phyloP scores from a whole-genome alignment of 192 early-diverging fungal species.

The Umbelopsis sp. region DNA sequence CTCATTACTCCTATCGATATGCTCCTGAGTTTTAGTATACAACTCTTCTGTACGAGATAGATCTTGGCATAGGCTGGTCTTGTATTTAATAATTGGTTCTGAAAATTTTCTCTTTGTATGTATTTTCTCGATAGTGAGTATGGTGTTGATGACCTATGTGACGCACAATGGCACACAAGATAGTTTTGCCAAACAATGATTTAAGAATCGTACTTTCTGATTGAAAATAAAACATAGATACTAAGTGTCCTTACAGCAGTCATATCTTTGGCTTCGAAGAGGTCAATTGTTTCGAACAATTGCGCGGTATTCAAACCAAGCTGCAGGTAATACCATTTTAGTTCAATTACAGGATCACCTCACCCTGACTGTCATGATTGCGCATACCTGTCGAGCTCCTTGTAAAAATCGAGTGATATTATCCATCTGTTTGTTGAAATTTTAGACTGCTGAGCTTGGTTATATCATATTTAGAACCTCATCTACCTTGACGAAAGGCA shows the following conservation, averaged over 20 bases:
- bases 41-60: constrained; percentile 14
- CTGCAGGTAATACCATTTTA: constrained; percentile 27
- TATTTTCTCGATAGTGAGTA: constrained; percentile 70
- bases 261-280: constrained; percentile 85
- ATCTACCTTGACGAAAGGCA: constrained; percentile 74
- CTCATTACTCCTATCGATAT: constrained; percentile 18
- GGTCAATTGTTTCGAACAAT: constrained; percentile 79
- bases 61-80: constrained; percentile 25
- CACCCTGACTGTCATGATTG: background rate
- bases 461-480: background rate
- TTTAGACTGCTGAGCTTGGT: background rate
- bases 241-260: constrained; percentile 42
- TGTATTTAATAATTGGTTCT: constrained; percentile 28
- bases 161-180: background rate
- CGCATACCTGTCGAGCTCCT: constrained; percentile 61
- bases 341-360: background rate
- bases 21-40: constrained; percentile 4
- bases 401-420: constrained; percentile 78
- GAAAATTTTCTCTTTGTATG: constrained; percentile 41
- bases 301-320: constrained; percentile 75
- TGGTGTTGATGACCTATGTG: constrained; percentile 70
- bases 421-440: constrained; percentile 65
- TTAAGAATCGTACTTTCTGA: background rate
- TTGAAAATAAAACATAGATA: background rate
- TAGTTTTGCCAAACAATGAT: constrained; percentile 5